Percentiles rank a stretch among this genome's conserved stretches.
Conservation (phyloP, 371 early-diverging fungal genomes). For the Mortierella sp. region DNA sequence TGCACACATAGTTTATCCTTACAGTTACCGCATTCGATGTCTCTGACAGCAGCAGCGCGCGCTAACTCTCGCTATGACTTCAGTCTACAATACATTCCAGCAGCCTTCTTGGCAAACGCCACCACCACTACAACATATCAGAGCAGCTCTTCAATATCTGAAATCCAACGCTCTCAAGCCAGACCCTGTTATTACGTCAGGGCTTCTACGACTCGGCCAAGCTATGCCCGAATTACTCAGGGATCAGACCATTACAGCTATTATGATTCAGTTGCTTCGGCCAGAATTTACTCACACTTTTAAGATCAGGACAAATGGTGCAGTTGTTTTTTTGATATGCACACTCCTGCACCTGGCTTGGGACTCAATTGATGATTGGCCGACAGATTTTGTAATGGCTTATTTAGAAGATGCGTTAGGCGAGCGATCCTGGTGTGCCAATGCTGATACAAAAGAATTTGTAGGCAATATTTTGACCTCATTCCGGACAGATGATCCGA, state of each 20-base stretch:
- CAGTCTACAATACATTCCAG: constrained; percentile 44
- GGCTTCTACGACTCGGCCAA: constrained; percentile 46
- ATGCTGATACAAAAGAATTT: constrained; percentile 41
- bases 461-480: constrained; percentile 49
- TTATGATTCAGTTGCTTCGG: constrained; percentile 52
- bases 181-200: constrained; percentile 43
- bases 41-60: neutral
- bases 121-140: constrained; percentile 45
- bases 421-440: constrained; percentile 53
- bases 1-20: neutral
- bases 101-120: constrained; percentile 42
- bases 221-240: constrained; percentile 47
- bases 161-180: constrained; percentile 51
- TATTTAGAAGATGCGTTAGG: constrained; percentile 53
- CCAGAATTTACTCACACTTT: constrained; percentile 51
- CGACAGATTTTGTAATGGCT: constrained; percentile 56
- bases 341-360: constrained; percentile 46
- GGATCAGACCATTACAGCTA: constrained; percentile 28
- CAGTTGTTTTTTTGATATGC: constrained; percentile 47
- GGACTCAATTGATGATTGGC: constrained; percentile 53
- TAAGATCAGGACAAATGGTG: constrained; percentile 52
- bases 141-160: constrained; percentile 42
- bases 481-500: constrained; percentile 29
- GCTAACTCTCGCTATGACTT: neutral
- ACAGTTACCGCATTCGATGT: neutral